Evolutionary conservation across 75 land plant species (phyloP), one percentile per base, ranked within the genome.

Genomic region (Picea sitchensis): DNA sequence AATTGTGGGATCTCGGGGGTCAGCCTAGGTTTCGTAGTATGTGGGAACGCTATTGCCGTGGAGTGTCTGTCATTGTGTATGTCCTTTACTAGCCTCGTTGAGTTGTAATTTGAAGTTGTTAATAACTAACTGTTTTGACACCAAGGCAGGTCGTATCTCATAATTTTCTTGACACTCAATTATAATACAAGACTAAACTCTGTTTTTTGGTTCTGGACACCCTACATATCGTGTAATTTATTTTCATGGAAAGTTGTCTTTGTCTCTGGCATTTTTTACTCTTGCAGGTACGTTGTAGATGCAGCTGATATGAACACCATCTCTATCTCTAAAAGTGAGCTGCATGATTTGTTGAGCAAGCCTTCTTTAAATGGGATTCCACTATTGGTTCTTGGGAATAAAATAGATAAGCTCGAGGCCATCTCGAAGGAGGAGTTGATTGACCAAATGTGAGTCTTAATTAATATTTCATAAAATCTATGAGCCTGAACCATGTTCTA

Each of bases 41-140:
- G 99, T 96, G 99, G 99, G 99, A 96, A 84, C 93, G 99, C 38
- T 94, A 96, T 58, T 96, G 99, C 76, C 98, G 99, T 76, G 98
- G 98, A 9, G 99, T 96, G 13, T 91, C 99, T 67, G 99, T 98
- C 12, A 94, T 96, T 80, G 79, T 96, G 99, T 96, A 96, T 82
- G 81, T 79, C 0, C 61, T 13, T 69, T 75, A 75, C 69, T 15
- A 67, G 71, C 71, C 71, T 75, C 68, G 18, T 64, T 60, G 5
- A 75, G 15, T 26, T 59, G 32, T 21, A 51, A 15, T 59, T 75
- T 51, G 11, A 47, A 57, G 59, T n/a, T 57, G n/a, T 51, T 75
- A 30, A 51, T 61, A 30, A 23, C 26, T 51, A 13, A 9, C 18
- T 59, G 67, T 20, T 20, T 75, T 47, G 32, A 47, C 18, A 9